phyloP scores from a whole-genome alignment of 2,329 filamentous ascomycete genomes.

The Hymenoscyphus linearis region DNA sequence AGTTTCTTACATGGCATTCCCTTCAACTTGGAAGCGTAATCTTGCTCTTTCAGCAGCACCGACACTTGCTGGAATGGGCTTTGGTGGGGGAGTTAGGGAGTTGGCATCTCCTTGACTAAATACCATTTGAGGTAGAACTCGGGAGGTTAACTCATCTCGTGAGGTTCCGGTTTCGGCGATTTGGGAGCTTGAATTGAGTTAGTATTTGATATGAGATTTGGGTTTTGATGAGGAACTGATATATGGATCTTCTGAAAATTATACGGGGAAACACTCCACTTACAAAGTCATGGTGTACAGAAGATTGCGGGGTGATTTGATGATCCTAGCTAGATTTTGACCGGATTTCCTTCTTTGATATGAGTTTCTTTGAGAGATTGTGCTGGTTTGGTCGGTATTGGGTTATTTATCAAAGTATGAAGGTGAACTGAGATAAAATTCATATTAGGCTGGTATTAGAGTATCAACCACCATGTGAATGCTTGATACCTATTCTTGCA shows the following conservation, averaged over 20 bases:
- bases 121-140: conserved; percentile 36
- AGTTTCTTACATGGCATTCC: conserved; percentile 40
- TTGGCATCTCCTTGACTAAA: conserved; percentile 38
- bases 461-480: no score
- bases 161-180: conserved; percentile 2
- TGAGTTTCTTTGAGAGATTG: neutral
- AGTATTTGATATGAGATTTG: neutral
- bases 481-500: no score
- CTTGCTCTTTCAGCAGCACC: conserved; percentile 34
- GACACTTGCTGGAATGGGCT: conserved; percentile 38
- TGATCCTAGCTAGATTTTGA: neutral
- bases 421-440: neutral
- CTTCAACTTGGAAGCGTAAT: conserved; percentile 45
- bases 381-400: neutral
- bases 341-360: neutral
- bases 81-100: conserved; percentile 41
- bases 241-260: neutral
- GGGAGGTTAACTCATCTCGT: conserved; percentile 34
- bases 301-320: neutral
- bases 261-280: neutral
- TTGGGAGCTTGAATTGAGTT: neutral
- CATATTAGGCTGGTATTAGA: neutral
- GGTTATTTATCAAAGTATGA: no score
- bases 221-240: neutral
- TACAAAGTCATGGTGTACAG: neutral